Percentiles rank a stretch among this genome's conserved stretches.
Evolutionary conservation across 2,329 filamentous ascomycete genomes (phyloP).

Genomic region (Tolypocladium endophyticum): DNA sequence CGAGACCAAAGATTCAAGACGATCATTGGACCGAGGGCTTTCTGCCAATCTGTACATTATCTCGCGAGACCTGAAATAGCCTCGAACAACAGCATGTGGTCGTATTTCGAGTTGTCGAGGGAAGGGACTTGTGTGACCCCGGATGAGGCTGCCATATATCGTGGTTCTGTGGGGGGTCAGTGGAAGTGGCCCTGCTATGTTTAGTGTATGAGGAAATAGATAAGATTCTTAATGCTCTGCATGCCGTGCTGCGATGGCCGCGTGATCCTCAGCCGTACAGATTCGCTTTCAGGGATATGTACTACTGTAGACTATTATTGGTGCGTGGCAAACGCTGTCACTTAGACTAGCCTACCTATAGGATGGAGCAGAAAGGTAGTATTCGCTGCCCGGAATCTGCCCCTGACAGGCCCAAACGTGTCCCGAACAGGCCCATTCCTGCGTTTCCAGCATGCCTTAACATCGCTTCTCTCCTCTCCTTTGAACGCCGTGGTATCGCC

Average conservation of each 20-base stretch:
- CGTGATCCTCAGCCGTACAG: not conserved
- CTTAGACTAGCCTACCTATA: too few relatives aligned
- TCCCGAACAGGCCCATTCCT: not conserved
- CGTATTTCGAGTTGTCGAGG: not conserved
- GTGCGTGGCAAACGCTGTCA: too few relatives aligned
- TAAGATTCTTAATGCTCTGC: not conserved
- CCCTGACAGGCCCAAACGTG: not conserved
- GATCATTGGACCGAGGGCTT: not conserved
- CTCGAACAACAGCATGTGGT: not conserved
- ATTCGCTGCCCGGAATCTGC: not conserved
- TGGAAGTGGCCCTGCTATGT: constrained; percentile 8
- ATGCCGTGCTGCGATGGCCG: not conserved
- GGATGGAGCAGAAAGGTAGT: not conserved
- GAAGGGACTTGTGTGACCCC: not conserved
- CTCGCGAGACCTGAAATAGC: not conserved
- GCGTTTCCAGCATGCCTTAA: not conserved
- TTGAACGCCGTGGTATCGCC: constrained; percentile 8
- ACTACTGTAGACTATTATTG: not conserved
- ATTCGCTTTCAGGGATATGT: not conserved
- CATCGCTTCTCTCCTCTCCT: not conserved
- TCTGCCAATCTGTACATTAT: not conserved
- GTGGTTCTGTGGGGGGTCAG: not conserved
- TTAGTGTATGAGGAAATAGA: constrained; percentile 20
- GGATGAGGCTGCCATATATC: not conserved
- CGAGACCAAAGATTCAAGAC: not conserved